Percentiles rank a stretch among this genome's conserved stretches.
Conservation (phyloP, 805 yeast genomes). For the Helenozyma baotianmanensis region DNA sequence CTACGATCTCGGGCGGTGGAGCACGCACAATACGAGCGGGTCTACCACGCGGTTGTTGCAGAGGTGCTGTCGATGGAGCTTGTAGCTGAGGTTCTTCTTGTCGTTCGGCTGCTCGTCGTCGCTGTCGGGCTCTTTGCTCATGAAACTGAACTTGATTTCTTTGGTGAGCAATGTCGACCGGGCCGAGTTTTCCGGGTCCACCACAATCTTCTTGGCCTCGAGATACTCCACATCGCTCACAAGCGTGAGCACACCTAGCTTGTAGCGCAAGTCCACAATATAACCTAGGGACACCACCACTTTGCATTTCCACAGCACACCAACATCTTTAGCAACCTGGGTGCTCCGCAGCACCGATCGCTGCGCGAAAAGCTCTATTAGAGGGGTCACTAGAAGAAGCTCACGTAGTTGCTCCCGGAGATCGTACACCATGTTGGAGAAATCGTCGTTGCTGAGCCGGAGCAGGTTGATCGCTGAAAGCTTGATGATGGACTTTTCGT, state of each 20-base stretch:
- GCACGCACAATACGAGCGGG: constrained; percentile 18
- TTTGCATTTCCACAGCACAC: constrained; percentile 20
- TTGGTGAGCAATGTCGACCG: constrained; percentile 9
- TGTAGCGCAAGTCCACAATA: constrained; percentile 15
- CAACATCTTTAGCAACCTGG: constrained; percentile 8
- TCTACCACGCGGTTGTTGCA: constrained; percentile 13
- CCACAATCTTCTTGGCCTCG: constrained; percentile 10
- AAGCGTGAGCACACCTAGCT: constrained; percentile 6
- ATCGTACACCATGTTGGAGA: constrained; percentile 16
- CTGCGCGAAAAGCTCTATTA: constrained; percentile 10
- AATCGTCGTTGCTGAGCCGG: constrained; percentile 21
- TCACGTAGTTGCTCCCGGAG: constrained; percentile 9
- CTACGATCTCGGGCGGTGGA: constrained; percentile 15
- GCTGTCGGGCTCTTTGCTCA: constrained; percentile 6
- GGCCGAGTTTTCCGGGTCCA: background rate
- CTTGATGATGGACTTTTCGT: constrained; percentile 21
- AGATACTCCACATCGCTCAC: constrained; percentile 12
- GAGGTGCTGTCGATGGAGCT: constrained; percentile 8
- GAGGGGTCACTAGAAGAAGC: constrained; percentile 7
- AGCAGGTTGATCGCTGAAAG: constrained; percentile 19
- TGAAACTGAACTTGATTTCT: constrained; percentile 9
- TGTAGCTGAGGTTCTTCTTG: constrained; percentile 15
- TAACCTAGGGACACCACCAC: constrained; percentile 18
- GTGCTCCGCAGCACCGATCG: constrained; percentile 8
- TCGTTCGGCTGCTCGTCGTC: constrained; percentile 14